These are phyloP conservation scores for Platanus orientalis DNA, from an alignment of 164 flowering plant genomes.

Conservation along the genomic window DNA sequence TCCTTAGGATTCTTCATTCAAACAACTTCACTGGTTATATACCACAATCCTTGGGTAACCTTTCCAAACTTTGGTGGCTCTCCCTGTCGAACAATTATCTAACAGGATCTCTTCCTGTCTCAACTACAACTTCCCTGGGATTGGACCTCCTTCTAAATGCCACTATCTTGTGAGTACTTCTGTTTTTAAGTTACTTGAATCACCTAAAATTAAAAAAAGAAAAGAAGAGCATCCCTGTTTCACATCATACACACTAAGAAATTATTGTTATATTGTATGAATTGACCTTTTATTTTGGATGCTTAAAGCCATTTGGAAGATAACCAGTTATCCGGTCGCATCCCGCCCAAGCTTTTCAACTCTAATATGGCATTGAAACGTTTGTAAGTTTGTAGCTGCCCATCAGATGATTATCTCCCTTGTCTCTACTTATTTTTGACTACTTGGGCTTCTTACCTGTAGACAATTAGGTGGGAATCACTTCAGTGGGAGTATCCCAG, in stretches of 20 bases:
- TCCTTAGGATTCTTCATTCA: slow-evolving; percentile 73
- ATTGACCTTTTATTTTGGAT: background rate
- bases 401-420: background rate
- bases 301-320: slow-evolving; percentile 85
- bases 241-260: too few relatives aligned
- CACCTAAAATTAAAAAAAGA: too few relatives aligned
- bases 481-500: slow-evolving; percentile 59
- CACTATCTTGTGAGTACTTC: slow-evolving; percentile 77
- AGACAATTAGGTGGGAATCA: slow-evolving; percentile 84
- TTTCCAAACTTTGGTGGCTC: slow-evolving; percentile 79
- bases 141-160: slow-evolving; percentile 62
- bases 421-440: slow-evolving; percentile 2
- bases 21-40: slow-evolving; percentile 75
- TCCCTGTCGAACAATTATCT: slow-evolving; percentile 87
- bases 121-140: slow-evolving; percentile 54
- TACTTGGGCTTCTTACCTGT: too few relatives aligned
- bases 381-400: slow-evolving; percentile 51
- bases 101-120: slow-evolving; percentile 69
- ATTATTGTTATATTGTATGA: background rate
- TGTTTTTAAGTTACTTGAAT: too few relatives aligned
- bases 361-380: slow-evolving; percentile 71
- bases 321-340: slow-evolving; percentile 72
- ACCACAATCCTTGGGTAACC: slow-evolving; percentile 79
- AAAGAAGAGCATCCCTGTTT: too few relatives aligned
- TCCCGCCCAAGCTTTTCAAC: slow-evolving; percentile 68